Base-by-base conservation (phyloP, 2,329 filamentous ascomycete genomes). In the Neophaeococcomyces mojaviensis region DNA sequence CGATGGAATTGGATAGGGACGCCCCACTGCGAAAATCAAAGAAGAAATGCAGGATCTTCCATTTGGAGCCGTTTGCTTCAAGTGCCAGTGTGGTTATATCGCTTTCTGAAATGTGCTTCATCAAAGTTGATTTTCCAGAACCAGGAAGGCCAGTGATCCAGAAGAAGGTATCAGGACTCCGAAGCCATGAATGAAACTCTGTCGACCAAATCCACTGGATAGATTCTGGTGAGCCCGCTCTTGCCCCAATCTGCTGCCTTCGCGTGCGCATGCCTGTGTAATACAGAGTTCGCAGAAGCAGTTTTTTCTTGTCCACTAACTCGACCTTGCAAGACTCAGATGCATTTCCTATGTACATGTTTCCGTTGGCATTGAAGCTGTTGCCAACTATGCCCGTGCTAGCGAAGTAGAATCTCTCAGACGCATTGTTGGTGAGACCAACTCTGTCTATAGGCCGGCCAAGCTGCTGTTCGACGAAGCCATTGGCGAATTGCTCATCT, bases 51-150 rank as follows among this genome's bases (percentile, higher is more conserved):
- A 32, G 6, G 15, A 26, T 7, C 12, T 15, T 31, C 42, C 33
- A 39, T 45, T 31, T 10, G 9, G 31, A 15, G 12, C 40, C 40
- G 40, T 20, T 24, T 35, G 26, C 16, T 35, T 13, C 9, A 43
- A 31, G 18, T 8, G 12, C 2, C 20, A 4, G 22, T 20, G 22
- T 12, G n/a, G 40, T 43, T 12, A 15, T 34, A 15, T 31, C 10
- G 40, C 40, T 35, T 12, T 35, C 40, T 9, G 6, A 3, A 32
- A 43, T 35, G 40, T 43, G 40, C 24, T 35, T 43, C 40, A 73
- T 72, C 2, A 71, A 44, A 0, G 67, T 72, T 5, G 67, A 70
- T 48, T 71, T 71, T 3, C 68, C 68, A 0, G 61, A 59, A 13
- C 65, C 67, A 8, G 68, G 64, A 12, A 68, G 68, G 1, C 68